Base-by-base conservation (phyloP, 257 asterid genomes). In the Plantago ovata region DNA sequence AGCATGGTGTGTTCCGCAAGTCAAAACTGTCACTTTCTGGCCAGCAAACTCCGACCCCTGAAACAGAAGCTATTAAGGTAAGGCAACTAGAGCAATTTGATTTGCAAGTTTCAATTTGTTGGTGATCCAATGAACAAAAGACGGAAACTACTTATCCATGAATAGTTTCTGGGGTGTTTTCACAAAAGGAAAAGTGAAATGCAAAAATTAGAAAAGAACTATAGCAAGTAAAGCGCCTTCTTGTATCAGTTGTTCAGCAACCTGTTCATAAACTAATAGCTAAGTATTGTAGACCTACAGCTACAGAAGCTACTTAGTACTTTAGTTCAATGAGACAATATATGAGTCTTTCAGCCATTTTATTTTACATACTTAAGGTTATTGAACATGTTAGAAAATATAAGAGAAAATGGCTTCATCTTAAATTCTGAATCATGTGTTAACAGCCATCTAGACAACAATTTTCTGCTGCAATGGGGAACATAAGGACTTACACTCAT, bases 401-500 rank as follows among this genome's bases (percentile, higher is more conserved):
- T 28, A 28, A 28, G 7, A 28, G 36, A 28, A 28, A 28, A 28
- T 28, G 36, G 36, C 36, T 28, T 28, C 36, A 28, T 28, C 36
- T 1, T 28, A 28, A 28, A 28, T 28, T 28, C 7, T 28, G 36
- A 28, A 28, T 28, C 7, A 8, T 8, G 0, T 28, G 36, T 3
- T 3, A 28, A 28, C 36, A n/a, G n/a, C n/a, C n/a, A 28, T 28
- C 36, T 28, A 3, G 36, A 28, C 36, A 28, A 3, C 36, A 28
- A 28, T 8, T 6, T 28, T 46, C 18, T 24, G 3, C 14, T 15
- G 19, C 52, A 38, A 32, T 16, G 43, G 10, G 61, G 57, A 43
- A 44, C 21, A 43, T 13, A 56, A 63, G 69, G 69, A 49, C 84
- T 67, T 76, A 84, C 88, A 60, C 70, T 72, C 67, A 84, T 82